Conservation (phyloP, 257 asterid species). For the Henckelia pumila region DNA sequence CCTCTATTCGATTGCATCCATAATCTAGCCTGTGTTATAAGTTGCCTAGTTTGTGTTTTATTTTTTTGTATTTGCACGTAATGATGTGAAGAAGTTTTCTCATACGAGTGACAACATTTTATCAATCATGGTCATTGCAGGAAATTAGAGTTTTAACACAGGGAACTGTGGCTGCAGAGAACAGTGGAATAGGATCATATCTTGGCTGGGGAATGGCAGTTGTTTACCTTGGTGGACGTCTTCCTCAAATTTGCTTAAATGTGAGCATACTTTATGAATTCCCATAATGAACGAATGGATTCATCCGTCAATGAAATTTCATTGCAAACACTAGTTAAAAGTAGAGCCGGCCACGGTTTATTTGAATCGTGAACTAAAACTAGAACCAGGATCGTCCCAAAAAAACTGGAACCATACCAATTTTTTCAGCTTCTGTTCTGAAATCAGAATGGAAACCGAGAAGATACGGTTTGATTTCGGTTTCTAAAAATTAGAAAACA, state of each 20-base stretch:
- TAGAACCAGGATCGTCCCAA: no score
- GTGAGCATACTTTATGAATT: constrained; percentile 30
- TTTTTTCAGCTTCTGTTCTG: no score
- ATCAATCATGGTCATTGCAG: constrained; percentile 31
- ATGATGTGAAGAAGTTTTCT: not conserved
- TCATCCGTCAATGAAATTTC: not conserved
- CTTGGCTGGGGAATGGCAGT: constrained; percentile 88
- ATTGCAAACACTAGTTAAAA: not conserved
- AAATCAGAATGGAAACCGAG: no score
- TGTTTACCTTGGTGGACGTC: constrained; percentile 69
- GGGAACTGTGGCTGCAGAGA: constrained; percentile 23
- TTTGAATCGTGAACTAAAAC: no score
- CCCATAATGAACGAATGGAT: not conserved
- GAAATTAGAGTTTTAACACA: constrained; percentile 20
- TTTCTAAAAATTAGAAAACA: no score
- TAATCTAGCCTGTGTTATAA: not conserved
- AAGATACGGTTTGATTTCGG: no score
- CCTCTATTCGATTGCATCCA: not conserved
- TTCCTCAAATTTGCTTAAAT: constrained; percentile 67
- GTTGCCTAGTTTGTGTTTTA: not conserved
- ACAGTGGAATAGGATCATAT: constrained; percentile 42
- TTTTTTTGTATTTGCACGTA: not conserved
- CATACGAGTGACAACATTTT: not conserved
- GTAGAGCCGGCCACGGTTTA: no score
- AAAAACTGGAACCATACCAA: no score